Evolutionary conservation across 306 rosid species (phyloP), one percentile per base, ranked within the genome.

Genomic region (Urtica urens): DNA sequence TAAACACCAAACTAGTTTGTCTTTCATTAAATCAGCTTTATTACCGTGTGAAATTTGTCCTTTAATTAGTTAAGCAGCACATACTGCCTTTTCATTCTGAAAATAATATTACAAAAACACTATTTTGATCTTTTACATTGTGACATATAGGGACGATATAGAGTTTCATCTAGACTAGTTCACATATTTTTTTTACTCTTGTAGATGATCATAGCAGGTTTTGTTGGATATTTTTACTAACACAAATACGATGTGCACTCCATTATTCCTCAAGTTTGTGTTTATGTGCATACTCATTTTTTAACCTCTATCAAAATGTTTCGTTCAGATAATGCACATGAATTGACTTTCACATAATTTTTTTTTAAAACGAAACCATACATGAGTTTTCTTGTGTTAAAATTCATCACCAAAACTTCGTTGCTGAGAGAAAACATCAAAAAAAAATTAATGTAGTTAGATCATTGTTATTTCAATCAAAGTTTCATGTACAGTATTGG

Each of bases 141-240:
- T 51, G 44, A 51, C n/a, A 31, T 51, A 10, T 30, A 28, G 57
- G 43, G 57, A 10, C 27, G 43, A 2, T 18, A 17, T 51, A 26
- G 20, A 6, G 13, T 35, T 1, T 1, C 3, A 16, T 31, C 42
- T 34, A 10, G 34, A 10, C 2, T 2, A 10, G 8, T 16, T 1
- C 16, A 17, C 8, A 6, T 15, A 9, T 34, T 0, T 19, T 51
- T 51, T 20, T 53, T 0, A 53, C 58, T 10, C 0, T 53, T 0
- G 35, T 53, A 2, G 46, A 53, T 53, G 58, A 53, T 52, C 23
- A 3, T 7, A 8, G n/a, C n/a, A n/a, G n/a, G n/a, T n/a, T n/a
- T n/a, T n/a, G n/a, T n/a, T n/a, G n/a, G n/a, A n/a, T n/a, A n/a
- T n/a, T n/a, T n/a, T n/a, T n/a, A n/a, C n/a, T n/a, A n/a, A n/a